phyloP scores from a whole-genome alignment of 345 rosid genomes.

The Aethionema arabicum region DNA sequence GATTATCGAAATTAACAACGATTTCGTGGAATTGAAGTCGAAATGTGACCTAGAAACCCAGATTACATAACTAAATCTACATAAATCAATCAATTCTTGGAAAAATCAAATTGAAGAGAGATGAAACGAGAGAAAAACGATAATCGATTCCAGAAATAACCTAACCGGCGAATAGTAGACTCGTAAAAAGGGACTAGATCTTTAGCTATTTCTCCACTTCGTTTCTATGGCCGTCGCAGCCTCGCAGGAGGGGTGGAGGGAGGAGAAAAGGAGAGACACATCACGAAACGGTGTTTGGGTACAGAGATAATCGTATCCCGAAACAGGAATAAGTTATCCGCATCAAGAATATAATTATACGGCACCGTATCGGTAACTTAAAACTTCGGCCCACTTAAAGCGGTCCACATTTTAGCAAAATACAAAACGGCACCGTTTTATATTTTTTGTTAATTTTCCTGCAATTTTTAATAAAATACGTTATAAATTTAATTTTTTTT shows the following conservation, averaged over 20 bases:
- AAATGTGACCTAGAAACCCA: neutral
- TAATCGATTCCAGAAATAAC: neutral
- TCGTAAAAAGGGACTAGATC: constrained; percentile 13
- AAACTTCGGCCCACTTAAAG: neutral
- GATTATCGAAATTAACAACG: no score
- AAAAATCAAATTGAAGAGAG: constrained; percentile 1
- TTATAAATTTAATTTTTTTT: neutral
- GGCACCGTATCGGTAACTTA: neutral
- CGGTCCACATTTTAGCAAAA: neutral
- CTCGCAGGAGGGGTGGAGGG: neutral
- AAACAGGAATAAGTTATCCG: neutral
- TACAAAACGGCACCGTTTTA: no score
- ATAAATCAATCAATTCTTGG: constrained; percentile 13
- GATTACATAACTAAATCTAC: neutral
- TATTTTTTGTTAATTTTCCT: no score
- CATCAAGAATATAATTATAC: neutral
- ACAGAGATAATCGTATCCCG: neutral
- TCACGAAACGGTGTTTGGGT: neutral
- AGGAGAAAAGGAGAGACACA: neutral
- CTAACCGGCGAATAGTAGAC: constrained; percentile 30
- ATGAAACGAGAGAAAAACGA: neutral
- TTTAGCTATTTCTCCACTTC: neutral
- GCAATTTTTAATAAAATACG: no score
- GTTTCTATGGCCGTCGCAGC: constrained; percentile 1
- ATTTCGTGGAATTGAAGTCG: neutral